These are phyloP conservation scores for Tetracentron sinense DNA, from an alignment of 164 flowering plant species.

Conservation along the genomic window DNA sequence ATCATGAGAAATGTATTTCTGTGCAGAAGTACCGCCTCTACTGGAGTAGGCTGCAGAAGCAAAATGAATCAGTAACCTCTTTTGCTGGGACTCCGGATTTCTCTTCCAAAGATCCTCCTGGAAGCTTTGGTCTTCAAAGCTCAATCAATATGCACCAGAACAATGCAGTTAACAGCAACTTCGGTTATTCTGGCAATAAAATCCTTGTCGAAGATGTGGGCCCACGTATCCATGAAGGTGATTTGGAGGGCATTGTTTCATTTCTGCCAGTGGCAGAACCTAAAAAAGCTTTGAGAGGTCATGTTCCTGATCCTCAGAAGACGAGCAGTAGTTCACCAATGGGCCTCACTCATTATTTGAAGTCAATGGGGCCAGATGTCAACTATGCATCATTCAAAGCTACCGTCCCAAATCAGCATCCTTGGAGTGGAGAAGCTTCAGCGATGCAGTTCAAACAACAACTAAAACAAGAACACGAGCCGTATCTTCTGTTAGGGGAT, in stretches of 20 bases:
- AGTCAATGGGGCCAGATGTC: conserved; percentile 26
- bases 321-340: conserved; percentile 22
- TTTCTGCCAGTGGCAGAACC: conserved; percentile 25
- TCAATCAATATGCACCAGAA: conserved; percentile 25
- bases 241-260: conserved; percentile 25
- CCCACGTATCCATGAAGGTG: conserved; percentile 28
- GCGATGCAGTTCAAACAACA: conserved; percentile 25
- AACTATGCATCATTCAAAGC: conserved; percentile 30
- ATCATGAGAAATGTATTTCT: too few relatives aligned
- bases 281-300: conserved; percentile 20
- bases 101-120: conserved; percentile 38
- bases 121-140: conserved; percentile 36
- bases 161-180: conserved; percentile 28
- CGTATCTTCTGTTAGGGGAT: too few relatives aligned
- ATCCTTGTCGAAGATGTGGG: conserved; percentile 27
- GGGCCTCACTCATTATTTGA: conserved; percentile 23
- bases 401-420: conserved; percentile 22
- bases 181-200: conserved; percentile 31
- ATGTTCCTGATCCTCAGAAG: conserved; percentile 27
- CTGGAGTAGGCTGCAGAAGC: conserved; percentile 76
- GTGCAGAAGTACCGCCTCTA: conserved; percentile 94
- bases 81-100: conserved; percentile 36
- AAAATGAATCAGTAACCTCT: conserved; percentile 43
- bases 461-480: conserved; percentile 30
- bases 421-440: conserved; percentile 42